A percentile compares a stretch with the other conserved stretches of the same genome.
phyloP scores from a whole-genome alignment of 139 green algal species.

The Chlorella sp. region DNA sequence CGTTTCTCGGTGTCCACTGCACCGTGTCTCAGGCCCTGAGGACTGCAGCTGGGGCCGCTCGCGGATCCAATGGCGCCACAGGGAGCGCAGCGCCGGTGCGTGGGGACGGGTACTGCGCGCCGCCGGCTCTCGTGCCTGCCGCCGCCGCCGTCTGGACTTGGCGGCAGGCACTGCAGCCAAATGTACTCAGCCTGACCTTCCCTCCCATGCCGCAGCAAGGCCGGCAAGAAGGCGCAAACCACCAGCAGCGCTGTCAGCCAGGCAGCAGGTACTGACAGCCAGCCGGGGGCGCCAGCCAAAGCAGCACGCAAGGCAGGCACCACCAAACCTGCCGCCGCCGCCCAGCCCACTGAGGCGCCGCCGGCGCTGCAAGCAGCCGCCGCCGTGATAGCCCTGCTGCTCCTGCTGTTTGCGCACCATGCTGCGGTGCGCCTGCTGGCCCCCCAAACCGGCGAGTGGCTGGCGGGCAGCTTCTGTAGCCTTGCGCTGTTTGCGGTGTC shows the following conservation, averaged over 20 bases:
- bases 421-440: constrained; percentile 18
- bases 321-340: neutral
- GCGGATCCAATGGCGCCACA: neutral
- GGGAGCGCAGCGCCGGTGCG: neutral
- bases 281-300: neutral
- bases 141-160: no score
- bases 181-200: no score
- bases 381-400: neutral
- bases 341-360: neutral
- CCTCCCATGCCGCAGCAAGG: neutral
- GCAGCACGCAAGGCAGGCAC: no score
- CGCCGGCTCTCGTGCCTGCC: neutral
- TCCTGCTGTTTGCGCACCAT: constrained; percentile 1
- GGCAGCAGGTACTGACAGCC: neutral
- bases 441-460: constrained; percentile 26
- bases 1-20: no score
- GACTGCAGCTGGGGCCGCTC: no score
- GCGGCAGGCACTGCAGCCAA: no score
- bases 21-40: no score
- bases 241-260: neutral
- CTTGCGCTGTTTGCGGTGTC: neutral
- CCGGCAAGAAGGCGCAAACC: neutral
- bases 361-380: neutral
- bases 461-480: constrained; percentile 21
- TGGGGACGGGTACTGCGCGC: no score